Percentiles rank a stretch among this genome's conserved stretches.
Conservation (phyloP, 1,139 yeast genomes). For the Lodderomyces pseudojiufengensis region DNA sequence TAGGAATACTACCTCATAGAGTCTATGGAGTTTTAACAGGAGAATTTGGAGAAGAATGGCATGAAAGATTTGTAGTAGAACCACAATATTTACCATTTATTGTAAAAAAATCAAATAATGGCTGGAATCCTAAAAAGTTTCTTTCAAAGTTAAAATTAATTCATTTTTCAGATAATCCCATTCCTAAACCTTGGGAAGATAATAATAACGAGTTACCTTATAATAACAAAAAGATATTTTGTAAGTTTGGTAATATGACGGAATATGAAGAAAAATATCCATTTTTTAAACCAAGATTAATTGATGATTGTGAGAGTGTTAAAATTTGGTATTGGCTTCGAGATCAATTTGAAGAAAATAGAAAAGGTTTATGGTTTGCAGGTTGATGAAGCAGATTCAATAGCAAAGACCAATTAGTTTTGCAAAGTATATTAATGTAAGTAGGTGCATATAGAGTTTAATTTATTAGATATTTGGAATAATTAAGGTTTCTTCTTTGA, state of each 20-base stretch:
- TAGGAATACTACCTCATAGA: conserved; percentile 43
- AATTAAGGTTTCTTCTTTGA: too few relatives aligned
- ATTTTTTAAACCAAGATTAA: conserved; percentile 25
- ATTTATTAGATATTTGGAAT: too few relatives aligned
- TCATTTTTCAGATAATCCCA: conserved; percentile 45
- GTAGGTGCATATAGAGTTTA: too few relatives aligned
- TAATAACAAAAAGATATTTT: conserved; percentile 25
- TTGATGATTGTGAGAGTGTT: conserved; percentile 34
- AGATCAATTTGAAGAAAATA: conserved; percentile 13
- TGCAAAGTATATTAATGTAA: too few relatives aligned
- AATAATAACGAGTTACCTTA: conserved; percentile 19
- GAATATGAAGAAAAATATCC: conserved; percentile 21
- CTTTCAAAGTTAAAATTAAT: conserved; percentile 24
- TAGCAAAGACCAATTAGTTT: too few relatives aligned
- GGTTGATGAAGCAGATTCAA: too few relatives aligned
- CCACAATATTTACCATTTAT: conserved; percentile 34
- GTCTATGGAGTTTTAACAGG: conserved; percentile 49
- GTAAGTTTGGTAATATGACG: conserved; percentile 19
- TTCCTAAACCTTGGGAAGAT: conserved; percentile 47
- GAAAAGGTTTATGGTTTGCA: conserved; percentile 13
- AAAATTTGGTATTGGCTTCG: conserved; percentile 30
- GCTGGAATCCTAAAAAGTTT: conserved; percentile 27
- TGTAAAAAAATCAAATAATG: conserved; percentile 17
- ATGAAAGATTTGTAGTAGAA: conserved; percentile 24
- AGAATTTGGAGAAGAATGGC: conserved; percentile 36